These are phyloP conservation scores for Voacanga thouarsii DNA, from an alignment of 257 asterid species.

Conservation along the genomic window DNA sequence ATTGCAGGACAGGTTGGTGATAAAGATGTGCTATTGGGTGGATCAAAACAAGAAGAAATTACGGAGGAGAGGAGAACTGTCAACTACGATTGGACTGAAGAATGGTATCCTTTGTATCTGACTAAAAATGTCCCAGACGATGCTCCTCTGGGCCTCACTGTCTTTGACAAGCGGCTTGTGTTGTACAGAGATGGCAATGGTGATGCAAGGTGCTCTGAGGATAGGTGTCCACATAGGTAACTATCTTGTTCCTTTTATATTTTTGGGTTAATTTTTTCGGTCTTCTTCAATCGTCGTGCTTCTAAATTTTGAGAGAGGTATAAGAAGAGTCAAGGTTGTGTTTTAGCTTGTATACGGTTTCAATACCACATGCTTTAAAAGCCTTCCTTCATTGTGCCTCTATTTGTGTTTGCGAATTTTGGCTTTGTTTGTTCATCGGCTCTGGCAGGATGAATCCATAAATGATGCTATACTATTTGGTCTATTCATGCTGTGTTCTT, in stretches of 20 bases:
- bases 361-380: too few relatives aligned
- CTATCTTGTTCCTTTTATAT: background rate
- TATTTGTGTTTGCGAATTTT: background rate
- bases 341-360: too few relatives aligned
- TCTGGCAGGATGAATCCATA: too few relatives aligned
- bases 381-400: background rate
- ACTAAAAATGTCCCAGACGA: conserved; percentile 83
- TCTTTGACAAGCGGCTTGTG: conserved; percentile 81
- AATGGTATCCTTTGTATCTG: conserved; percentile 91
- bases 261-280: background rate
- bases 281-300: too few relatives aligned
- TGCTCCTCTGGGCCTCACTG: conserved; percentile 89
- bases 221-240: conserved; percentile 91
- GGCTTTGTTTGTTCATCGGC: too few relatives aligned
- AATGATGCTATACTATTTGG: background rate
- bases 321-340: too few relatives aligned
- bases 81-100: conserved; percentile 78
- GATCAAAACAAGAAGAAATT: conserved; percentile 40
- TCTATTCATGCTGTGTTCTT: background rate
- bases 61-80: conserved; percentile 35
- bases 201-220: conserved; percentile 65
- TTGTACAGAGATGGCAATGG: conserved; percentile 73
- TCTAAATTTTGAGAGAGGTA: too few relatives aligned
- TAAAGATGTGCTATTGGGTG: conserved; percentile 26
- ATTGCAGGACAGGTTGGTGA: conserved; percentile 14